Base-by-base conservation (phyloP, 805 yeast genomes). In the Candida maesae region DNA sequence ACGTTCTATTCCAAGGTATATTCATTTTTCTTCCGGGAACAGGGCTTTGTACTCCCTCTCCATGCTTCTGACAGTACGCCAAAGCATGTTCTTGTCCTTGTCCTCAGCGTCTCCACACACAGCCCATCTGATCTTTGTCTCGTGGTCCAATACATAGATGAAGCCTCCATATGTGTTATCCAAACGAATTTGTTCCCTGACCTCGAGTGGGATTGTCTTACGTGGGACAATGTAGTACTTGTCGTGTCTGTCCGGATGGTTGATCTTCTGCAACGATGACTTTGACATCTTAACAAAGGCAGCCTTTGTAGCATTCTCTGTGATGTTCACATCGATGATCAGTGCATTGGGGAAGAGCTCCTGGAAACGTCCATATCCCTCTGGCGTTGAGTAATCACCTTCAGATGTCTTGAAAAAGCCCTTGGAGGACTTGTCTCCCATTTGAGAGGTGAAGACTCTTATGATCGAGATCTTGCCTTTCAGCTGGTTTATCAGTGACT, bases 121-220 rank as follows among this genome's bases (percentile, higher is more conserved):
- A 18, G 88, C 89, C 98, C 98, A 91, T 52, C 98, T 70, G 39
- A 93, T 82, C 53, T 75, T 81, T 38, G 83, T 81, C 12, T 78
- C 67, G 13, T 68, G 69, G 56, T 93, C 99, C 26, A 93, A 73
- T 5, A 91, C 66, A 49, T 88, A 83, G 10, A 89, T 67, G 56
- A 86, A 89, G 0, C 98, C 98, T 2, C 95, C 78, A 52, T 83
- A 84, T 17, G 77, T 73, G 58, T 91, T 91, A 41, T 79, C 81
- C 50, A 89, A 76, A 36, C 75, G 66, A 26, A 91, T 61, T 19
- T 73, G 60, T 39, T 79, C 79, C 51, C 84, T 76, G 6, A 77
- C 63, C 15, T 70, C 76, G 42, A 74, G 71, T 2, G 80, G 70
- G 23, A 87, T 64, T 13, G 78, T 77, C 26, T 70, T 68, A 26